A percentile compares a stretch with the other conserved stretches of the same genome.
phyloP scores from a whole-genome alignment of 23 red algal genomes.

The Gracilaria gracilis region DNA sequence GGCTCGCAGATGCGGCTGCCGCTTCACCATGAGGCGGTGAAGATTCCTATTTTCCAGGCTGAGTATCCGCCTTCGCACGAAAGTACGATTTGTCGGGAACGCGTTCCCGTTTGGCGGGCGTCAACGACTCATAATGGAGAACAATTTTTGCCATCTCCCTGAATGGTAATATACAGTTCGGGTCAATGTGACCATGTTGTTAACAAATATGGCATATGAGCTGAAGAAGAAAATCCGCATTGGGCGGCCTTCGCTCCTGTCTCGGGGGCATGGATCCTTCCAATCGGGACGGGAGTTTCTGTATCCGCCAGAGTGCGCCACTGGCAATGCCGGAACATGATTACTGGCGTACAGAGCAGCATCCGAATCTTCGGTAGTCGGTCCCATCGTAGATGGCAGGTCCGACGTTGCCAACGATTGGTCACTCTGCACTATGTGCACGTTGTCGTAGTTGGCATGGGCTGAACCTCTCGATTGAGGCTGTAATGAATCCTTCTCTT shows the following conservation, averaged over 20 bases:
- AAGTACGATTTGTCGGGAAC: not conserved
- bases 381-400: not conserved
- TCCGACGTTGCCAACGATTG: not conserved
- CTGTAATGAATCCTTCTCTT: not conserved
- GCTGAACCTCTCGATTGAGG: not conserved
- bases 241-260: not conserved
- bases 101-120: not conserved
- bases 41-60: not conserved
- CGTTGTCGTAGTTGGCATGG: not conserved
- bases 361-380: not conserved
- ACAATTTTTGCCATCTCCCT: not conserved
- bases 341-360: not conserved
- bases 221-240: not conserved
- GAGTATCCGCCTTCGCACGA: not conserved
- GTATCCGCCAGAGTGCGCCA: not conserved
- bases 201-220: slow-evolving; percentile 44
- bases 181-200: slow-evolving; percentile 1
- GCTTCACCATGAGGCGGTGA: not conserved
- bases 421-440: not conserved
- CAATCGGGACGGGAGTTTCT: not conserved
- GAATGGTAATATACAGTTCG: not conserved
- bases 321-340: not conserved
- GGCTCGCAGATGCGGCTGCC: not conserved
- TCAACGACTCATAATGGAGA: not conserved
- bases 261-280: not conserved